These are phyloP conservation scores for Erigeron philadelphicus DNA, from an alignment of 140 eudicot genomes.

Conservation along the genomic window DNA sequence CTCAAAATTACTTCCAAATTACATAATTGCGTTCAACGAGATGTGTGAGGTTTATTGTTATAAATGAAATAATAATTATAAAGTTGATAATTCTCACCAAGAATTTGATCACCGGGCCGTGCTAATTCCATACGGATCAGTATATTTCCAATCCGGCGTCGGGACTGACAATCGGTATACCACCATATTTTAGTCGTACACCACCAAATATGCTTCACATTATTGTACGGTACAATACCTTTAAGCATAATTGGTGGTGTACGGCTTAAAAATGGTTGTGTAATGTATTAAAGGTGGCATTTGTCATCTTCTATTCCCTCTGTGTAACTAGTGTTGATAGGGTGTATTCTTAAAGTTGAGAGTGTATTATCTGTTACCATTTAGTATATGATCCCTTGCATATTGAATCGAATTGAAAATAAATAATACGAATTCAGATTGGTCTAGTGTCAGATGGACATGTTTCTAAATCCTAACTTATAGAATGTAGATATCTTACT, in stretches of 20 bases:
- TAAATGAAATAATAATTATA: neutral
- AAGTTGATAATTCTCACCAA: neutral
- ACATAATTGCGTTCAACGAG: conserved; percentile 5
- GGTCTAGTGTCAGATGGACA: neutral
- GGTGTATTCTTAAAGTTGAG: neutral
- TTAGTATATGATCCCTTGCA: neutral
- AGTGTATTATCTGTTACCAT: neutral
- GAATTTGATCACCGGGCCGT: too few relatives aligned
- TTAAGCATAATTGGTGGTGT: too few relatives aligned
- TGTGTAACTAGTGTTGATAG: neutral
- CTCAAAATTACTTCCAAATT: neutral
- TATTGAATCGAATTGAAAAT: neutral
- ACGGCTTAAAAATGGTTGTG: too few relatives aligned
- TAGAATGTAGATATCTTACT: neutral
- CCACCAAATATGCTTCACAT: too few relatives aligned
- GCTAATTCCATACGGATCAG: too few relatives aligned
- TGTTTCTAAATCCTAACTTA: neutral
- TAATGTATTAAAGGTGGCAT: too few relatives aligned
- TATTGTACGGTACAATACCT: too few relatives aligned
- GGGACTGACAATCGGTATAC: too few relatives aligned
- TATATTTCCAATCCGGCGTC: too few relatives aligned
- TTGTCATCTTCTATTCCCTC: neutral
- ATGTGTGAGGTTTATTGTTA: neutral
- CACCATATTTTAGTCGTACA: too few relatives aligned
- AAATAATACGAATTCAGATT: neutral